Evolutionary conservation across 176 grass and related monocot species (phyloP).

Genomic region (Oryza rufipogon): DNA sequence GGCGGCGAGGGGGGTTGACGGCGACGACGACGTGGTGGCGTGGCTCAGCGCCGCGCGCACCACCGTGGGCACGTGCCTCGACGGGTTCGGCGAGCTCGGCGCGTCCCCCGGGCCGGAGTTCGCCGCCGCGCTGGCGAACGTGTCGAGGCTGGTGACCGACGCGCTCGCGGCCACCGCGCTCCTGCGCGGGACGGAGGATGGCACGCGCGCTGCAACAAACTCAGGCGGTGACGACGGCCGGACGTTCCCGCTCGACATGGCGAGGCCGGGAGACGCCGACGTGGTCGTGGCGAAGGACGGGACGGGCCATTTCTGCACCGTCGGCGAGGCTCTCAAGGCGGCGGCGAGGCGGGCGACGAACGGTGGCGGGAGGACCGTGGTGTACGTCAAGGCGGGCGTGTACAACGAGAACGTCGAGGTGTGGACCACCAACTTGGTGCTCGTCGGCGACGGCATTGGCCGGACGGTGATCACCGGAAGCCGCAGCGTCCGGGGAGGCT

Average conservation of each 20-base stretch:
- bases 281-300: conserved; percentile 42
- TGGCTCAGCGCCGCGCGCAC: not conserved
- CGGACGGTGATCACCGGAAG: conserved; percentile 33
- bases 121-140: not conserved
- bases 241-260: not conserved
- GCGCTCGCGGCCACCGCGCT: not conserved
- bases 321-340: conserved; percentile 31
- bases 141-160: not conserved
- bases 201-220: not conserved
- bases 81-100: not conserved
- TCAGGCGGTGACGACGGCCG: not conserved
- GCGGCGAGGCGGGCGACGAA: not conserved
- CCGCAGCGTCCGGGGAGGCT: conserved; percentile 28
- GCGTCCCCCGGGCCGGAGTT: not conserved
- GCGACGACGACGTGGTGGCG: not conserved
- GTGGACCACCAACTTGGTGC: conserved; percentile 33
- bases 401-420: conserved; percentile 48
- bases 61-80: not conserved
- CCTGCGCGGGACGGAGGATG: not conserved
- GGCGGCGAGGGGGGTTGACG: no score
- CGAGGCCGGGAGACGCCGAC: conserved; percentile 19
- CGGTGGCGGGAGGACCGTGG: conserved; percentile 19
- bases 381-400: conserved; percentile 45
- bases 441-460: conserved; percentile 39
- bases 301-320: conserved; percentile 20